A percentile compares a stretch with the other conserved stretches of the same genome.
phyloP scores from a whole-genome alignment of 768 basidiomycete genomes.

The Hysterangium stoloniferum region DNA sequence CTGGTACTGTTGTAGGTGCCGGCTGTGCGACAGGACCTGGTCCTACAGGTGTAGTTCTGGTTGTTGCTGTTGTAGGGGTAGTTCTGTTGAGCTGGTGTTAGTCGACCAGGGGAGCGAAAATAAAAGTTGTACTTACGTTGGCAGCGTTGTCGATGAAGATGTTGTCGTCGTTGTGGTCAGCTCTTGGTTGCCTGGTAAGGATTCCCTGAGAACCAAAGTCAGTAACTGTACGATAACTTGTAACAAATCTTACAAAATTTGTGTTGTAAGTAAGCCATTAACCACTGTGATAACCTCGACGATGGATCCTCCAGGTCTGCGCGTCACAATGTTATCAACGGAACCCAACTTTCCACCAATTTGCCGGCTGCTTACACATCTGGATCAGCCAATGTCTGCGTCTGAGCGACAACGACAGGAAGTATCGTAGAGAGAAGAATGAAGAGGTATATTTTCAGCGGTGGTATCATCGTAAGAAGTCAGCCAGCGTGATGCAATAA shows the following conservation, averaged over 20 bases:
- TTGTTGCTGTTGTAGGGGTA: slow-evolving; percentile 16
- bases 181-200: slow-evolving; percentile 8
- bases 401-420: slow-evolving; percentile 21
- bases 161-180: slow-evolving; percentile 12
- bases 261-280: slow-evolving; percentile 33
- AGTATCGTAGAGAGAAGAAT: slow-evolving; percentile 31
- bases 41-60: slow-evolving; percentile 21
- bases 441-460: slow-evolving; percentile 28
- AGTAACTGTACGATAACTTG: neutral
- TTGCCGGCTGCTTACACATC: slow-evolving; percentile 33
- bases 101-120: slow-evolving; percentile 4
- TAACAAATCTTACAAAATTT: slow-evolving; percentile 36
- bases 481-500: neutral
- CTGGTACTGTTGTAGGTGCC: slow-evolving; percentile 23
- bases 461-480: too few relatives aligned
- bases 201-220: slow-evolving; percentile 8
- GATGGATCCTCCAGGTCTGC: slow-evolving; percentile 42
- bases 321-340: neutral
- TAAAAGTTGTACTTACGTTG: slow-evolving; percentile 15
- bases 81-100: slow-evolving; percentile 14
- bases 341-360: neutral
- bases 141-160: slow-evolving; percentile 15
- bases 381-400: slow-evolving; percentile 50
- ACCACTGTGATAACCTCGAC: slow-evolving; percentile 38
- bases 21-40: slow-evolving; percentile 56